Evolutionary conservation across 1,284 basidiomycete genomes (phyloP).

Genomic region (Marasmius fiardii): DNA sequence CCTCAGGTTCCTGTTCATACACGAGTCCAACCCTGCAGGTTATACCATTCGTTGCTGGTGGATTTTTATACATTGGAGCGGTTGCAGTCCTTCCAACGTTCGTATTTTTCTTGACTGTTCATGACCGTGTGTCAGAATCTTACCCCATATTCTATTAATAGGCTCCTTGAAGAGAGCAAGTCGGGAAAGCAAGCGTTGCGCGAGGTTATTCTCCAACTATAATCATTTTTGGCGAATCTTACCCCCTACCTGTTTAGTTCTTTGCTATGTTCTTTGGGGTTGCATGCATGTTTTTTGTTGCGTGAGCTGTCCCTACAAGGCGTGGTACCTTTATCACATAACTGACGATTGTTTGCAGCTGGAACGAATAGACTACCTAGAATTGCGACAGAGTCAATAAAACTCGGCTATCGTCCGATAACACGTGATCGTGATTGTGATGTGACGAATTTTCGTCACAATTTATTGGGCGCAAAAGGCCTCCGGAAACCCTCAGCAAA

Average conservation of each 20-base stretch:
- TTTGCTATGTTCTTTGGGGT: conserved; percentile 87
- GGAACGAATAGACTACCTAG: conserved; percentile 88
- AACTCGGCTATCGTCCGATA: too few species aligned
- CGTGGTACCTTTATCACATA: conserved; percentile 13
- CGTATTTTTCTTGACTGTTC: conserved; percentile 27
- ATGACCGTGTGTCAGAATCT: conserved; percentile 3
- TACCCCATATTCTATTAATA: conserved; percentile 28
- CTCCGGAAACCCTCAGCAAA: too few species aligned
- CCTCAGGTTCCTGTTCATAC: background rate
- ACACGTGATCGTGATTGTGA: background rate
- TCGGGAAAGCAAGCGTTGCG: conserved; percentile 82
- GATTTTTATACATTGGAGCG: conserved; percentile 90
- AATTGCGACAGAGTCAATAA: too few species aligned
- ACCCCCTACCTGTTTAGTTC: conserved; percentile 50
- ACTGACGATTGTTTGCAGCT: conserved; percentile 40
- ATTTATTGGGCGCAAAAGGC: too few species aligned
- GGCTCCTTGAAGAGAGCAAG: conserved; percentile 81
- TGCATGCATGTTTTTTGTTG: conserved; percentile 83
- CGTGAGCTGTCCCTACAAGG: conserved; percentile 52
- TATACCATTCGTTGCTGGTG: conserved; percentile 88
- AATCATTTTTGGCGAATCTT: conserved; percentile 17
- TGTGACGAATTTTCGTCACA: too few species aligned
- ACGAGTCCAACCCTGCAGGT: conserved; percentile 44
- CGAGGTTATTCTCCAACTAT: conserved; percentile 49
- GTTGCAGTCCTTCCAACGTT: conserved; percentile 88